Percentiles rank a stretch among this genome's conserved stretches.
phyloP scores from a whole-genome alignment of 2,329 filamentous ascomycete species.

The Fusarium burgessii region DNA sequence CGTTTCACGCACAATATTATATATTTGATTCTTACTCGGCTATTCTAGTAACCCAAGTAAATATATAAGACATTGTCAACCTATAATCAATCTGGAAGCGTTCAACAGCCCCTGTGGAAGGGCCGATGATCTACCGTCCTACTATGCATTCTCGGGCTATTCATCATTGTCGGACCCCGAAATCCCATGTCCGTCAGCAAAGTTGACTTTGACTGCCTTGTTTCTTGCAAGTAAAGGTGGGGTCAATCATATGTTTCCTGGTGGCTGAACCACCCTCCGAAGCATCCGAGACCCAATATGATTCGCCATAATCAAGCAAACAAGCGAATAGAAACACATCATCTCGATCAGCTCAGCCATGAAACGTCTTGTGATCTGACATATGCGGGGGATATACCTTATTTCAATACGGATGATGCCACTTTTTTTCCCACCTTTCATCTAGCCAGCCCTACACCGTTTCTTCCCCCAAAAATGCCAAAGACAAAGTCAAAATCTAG shows the following conservation, averaged over 20 bases:
- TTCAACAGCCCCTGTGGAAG: too few relatives aligned
- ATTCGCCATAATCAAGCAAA: background rate
- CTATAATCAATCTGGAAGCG: too few relatives aligned
- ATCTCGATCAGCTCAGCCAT: background rate
- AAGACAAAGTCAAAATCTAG: background rate
- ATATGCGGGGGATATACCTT: background rate
- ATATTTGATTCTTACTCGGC: too few relatives aligned
- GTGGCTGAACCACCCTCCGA: background rate
- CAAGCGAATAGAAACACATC: background rate
- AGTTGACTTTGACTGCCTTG: background rate
- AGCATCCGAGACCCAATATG: conserved; percentile 4
- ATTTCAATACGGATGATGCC: background rate
- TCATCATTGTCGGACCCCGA: background rate
- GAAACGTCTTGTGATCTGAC: background rate
- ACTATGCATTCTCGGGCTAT: too few relatives aligned
- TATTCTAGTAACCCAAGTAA: too few relatives aligned
- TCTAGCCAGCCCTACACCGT: background rate
- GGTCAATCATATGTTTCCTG: background rate
- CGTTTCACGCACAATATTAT: too few relatives aligned
- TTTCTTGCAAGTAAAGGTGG: background rate
- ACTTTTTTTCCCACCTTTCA: background rate
- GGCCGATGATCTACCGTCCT: too few relatives aligned
- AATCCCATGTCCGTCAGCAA: background rate
- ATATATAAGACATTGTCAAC: too few relatives aligned
- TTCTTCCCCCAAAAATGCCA: fast-evolving